Evolutionary conservation across 495 filamentous ascomycete genomes (phyloP).

Genomic region (Choiromyces venosus): DNA sequence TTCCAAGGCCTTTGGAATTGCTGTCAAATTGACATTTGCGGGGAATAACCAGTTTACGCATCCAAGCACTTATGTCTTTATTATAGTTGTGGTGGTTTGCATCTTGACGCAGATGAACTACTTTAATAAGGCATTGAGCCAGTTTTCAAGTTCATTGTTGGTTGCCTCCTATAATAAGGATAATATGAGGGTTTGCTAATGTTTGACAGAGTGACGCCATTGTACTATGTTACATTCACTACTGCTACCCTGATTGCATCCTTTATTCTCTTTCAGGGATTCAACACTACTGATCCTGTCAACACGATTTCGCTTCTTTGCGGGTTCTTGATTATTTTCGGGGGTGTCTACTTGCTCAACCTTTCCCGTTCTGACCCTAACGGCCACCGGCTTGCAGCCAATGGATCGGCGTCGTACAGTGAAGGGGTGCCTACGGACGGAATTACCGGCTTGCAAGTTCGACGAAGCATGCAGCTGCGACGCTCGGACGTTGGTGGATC

Average conservation of each 20-base stretch:
- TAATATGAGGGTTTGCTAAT: constrained; percentile 39
- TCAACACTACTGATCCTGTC: constrained; percentile 90
- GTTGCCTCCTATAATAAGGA: constrained; percentile 34
- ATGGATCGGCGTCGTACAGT: constrained; percentile 52
- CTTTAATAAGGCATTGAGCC: constrained; percentile 96
- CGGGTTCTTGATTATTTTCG: constrained; percentile 94
- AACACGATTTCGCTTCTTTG: constrained; percentile 90
- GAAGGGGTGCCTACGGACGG: constrained; percentile 86
- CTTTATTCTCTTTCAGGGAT: constrained; percentile 94
- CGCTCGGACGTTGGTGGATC: constrained; percentile 55
- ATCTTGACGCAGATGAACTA: constrained; percentile 99
- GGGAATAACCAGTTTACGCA: constrained; percentile 93
- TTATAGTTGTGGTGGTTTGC: constrained; percentile 84
- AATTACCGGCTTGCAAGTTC: constrained; percentile 78
- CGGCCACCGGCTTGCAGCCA: constrained; percentile 61
- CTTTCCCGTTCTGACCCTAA: constrained; percentile 86
- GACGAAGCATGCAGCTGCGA: constrained; percentile 84
- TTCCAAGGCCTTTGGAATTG: constrained; percentile 95
- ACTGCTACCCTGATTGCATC: constrained; percentile 90
- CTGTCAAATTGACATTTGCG: constrained; percentile 81
- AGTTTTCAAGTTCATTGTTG: constrained; percentile 95
- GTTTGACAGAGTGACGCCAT: constrained; percentile 77
- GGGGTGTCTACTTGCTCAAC: constrained; percentile 94
- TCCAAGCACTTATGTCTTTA: constrained; percentile 92
- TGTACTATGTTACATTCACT: constrained; percentile 99